Base-by-base conservation (phyloP, 2,329 filamentous ascomycete genomes). In the Fusarium incarnatum region DNA sequence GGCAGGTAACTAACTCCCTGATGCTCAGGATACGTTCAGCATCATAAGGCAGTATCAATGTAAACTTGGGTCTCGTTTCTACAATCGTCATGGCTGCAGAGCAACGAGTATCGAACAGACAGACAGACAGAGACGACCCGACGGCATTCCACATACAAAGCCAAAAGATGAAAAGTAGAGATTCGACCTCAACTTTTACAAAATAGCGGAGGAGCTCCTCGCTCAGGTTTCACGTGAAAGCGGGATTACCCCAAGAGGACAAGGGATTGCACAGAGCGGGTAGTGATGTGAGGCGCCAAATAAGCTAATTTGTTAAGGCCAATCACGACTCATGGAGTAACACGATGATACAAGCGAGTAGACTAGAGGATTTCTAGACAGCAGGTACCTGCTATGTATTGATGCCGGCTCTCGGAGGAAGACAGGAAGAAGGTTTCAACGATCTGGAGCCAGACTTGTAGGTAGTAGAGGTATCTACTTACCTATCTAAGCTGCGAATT, bases 381-480 rank as follows among this genome's bases (percentile, higher is more conserved):
- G 34, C 10, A n/a, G 9, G 4, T 32, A 18, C n/a, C n/a, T n/a
- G n/a, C n/a, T 15, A 34, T 42, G 32, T 52, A 50, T 66, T 71
- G 72, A 73, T 74, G 64, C 69, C 67, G 72, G 72, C 49, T 64
- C 67, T 56, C 68, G 64, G 67, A 56, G 56, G 50, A 66, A 69
- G 60, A 27, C 30, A 37, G 25, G 41, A 41, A 40, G 32, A 40
- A 52, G 13, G 23, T 40, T 25, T 9, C 34, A 37, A 57, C 54
- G 30, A 67, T 53, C 50, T 46, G n/a, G 50, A 40, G 34, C 16
- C 32, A 34, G 32, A 34, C 32, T 18, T 18, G 16, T 34, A 34
- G 9, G 32, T 10, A 18, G 27, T 28, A 28, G 27, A 28, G 27
- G 27, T 28, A 28, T 4, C 27, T 28, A 28, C 11, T 12, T 28